Percentiles rank a stretch among this genome's conserved stretches.
phyloP scores from a whole-genome alignment of 129 eudicot species.

The Arctium lappa region DNA sequence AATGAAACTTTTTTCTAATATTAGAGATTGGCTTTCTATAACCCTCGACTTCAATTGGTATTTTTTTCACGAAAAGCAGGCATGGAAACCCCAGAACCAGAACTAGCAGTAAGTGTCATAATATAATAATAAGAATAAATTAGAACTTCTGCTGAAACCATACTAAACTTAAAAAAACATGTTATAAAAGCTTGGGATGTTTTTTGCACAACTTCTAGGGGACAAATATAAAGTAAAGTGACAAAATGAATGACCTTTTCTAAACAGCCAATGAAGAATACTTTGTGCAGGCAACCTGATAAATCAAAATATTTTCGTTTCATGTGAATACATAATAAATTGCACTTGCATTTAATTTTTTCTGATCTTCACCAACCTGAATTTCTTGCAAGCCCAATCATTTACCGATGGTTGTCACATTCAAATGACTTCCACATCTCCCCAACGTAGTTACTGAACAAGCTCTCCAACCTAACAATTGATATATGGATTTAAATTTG shows the following conservation, averaged over 20 bases:
- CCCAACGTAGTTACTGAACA: conserved; percentile 97
- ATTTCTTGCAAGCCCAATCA: conserved; percentile 90
- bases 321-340: neutral
- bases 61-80: too few relatives aligned
- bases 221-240: neutral
- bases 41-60: too few relatives aligned
- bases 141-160: neutral
- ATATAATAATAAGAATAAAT: neutral
- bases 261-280: neutral
- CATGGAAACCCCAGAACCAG: too few relatives aligned
- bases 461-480: conserved; percentile 70
- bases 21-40: too few relatives aligned
- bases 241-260: neutral
- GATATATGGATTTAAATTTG: neutral
- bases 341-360: neutral
- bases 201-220: neutral
- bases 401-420: conserved; percentile 98
- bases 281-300: neutral
- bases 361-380: conserved; percentile 55
- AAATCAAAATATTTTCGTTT: neutral
- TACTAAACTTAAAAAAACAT: neutral
- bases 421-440: conserved; percentile 99
- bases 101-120: too few relatives aligned
- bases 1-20: too few relatives aligned
- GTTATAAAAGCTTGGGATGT: neutral